Conservation (phyloP, 2,329 filamentous ascomycete species). For the Dothidotthia symphoricarpi region DNA sequence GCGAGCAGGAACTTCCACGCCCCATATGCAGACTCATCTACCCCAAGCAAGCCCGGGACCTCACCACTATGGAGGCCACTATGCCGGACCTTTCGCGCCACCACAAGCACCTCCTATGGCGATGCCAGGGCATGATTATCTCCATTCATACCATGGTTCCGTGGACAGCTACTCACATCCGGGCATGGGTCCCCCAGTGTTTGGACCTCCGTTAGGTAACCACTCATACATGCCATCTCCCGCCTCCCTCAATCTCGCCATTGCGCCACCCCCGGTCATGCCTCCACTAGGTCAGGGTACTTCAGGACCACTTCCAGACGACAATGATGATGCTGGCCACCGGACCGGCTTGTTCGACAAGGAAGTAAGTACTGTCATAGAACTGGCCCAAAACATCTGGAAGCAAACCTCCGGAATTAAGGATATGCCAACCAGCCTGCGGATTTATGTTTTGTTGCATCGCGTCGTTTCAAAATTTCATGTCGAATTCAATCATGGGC, state of each 20-base stretch:
- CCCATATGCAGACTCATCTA: slow-evolving; percentile 36
- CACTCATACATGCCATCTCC: slow-evolving; percentile 35
- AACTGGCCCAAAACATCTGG: slow-evolving; percentile 63
- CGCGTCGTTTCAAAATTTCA: slow-evolving; percentile 61
- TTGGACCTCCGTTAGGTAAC: slow-evolving; percentile 23
- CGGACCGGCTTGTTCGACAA: slow-evolving; percentile 39
- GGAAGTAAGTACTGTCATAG: slow-evolving; percentile 44
- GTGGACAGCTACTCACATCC: slow-evolving; percentile 33
- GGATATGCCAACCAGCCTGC: slow-evolving; percentile 61
- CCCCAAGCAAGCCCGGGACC: slow-evolving; percentile 41
- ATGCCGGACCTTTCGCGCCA: slow-evolving; percentile 40
- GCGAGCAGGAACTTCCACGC: slow-evolving; percentile 39
- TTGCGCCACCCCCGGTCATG: slow-evolving; percentile 26
- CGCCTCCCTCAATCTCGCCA: slow-evolving; percentile 27
- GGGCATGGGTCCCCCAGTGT: slow-evolving; percentile 32
- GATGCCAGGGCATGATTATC: slow-evolving; percentile 29
- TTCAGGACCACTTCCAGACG: slow-evolving; percentile 15
- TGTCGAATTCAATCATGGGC: slow-evolving; percentile 56
- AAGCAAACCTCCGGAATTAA: slow-evolving; percentile 58
- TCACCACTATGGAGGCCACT: slow-evolving; percentile 35
- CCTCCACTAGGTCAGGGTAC: slow-evolving; percentile 19
- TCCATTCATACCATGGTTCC: slow-evolving; percentile 29
- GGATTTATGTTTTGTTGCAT: slow-evolving; percentile 63
- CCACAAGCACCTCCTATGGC: slow-evolving; percentile 29
- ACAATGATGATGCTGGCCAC: slow-evolving; percentile 25